Conservation (phyloP, 495 filamentous ascomycete species). For the Penicillium turbatum region DNA sequence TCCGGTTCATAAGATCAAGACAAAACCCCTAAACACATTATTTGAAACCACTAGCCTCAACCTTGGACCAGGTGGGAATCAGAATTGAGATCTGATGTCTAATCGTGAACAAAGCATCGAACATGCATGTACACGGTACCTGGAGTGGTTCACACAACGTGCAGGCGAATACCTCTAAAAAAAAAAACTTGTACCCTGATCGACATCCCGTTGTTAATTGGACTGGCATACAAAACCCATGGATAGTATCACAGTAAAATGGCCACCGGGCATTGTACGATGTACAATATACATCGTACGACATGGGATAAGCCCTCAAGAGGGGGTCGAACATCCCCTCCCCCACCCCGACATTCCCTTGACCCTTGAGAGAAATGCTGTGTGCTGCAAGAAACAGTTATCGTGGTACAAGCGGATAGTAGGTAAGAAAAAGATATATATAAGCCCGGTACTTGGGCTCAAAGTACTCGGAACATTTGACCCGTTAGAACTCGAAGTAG, state of each 20-base stretch:
- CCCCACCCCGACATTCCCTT: constrained; percentile 1
- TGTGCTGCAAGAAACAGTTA: not conserved
- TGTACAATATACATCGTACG: not conserved
- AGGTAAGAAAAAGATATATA: not conserved
- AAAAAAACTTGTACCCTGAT: constrained; percentile 5
- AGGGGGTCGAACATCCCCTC: not conserved
- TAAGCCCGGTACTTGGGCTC: not conserved
- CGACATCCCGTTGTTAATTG: not conserved
- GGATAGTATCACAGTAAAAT: not conserved
- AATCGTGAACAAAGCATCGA: not conserved
- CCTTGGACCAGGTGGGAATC: not conserved
- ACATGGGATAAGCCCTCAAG: not conserved
- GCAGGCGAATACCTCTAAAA: not conserved
- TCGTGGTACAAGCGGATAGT: not conserved
- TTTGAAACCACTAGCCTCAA: not conserved
- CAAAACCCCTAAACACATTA: not conserved
- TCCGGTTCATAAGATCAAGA: not conserved
- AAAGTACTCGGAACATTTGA: not conserved
- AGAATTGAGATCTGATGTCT: not conserved
- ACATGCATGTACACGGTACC: not conserved
- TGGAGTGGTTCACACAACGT: not conserved
- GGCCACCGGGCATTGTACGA: not conserved
- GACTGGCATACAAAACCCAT: not conserved
- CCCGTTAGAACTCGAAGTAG: too few species aligned
- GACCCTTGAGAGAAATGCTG: not conserved